Evolutionary conservation across 2,329 filamentous ascomycete species (phyloP), one percentile per base, ranked within the genome.

Genomic region (Talaromyces amestolkiae): DNA sequence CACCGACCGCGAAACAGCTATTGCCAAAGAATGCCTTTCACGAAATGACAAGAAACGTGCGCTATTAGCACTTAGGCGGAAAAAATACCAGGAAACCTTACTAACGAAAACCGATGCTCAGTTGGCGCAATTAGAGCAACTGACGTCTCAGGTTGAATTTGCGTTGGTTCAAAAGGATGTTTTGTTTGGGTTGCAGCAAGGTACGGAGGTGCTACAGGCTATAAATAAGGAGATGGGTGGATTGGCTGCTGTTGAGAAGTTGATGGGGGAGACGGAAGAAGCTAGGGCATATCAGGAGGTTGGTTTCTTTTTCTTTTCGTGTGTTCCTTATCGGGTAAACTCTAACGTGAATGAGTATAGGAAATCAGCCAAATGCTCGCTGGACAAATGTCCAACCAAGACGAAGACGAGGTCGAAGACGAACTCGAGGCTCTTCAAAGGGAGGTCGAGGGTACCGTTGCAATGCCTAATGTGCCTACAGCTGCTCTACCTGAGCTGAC

Each of bases 391-490:
- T 92, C 93, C 15, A 95, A 93, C 74, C 91, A 96, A 73, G 95
- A 99, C 78, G 95, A 99, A 78, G 94, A 98, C 74, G 95, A 97
- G 74, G 95, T 99, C 39, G 95, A 99, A 76, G 93, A 97, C 74
- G 95, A 99, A 80, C 83, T 99, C 61, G 92, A 91, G 64, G 89
- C 89, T 1, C 83, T 99, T 69, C 91, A 93, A 77, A 83, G 82
- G 47, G 88, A 93, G 73, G 76, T 87, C 35, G 69, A 72, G 27
- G 76, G 75, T 8, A 68, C 71, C 41, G 60, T 47, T 19, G 70
- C 73, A 19, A 69, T 82, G 27, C 80, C 81, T 11, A 73, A 76
- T 68, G 75, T 70, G n/a, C 80, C 80, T 15, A 73, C 70, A n/a
- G 70, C 74, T 4, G 68, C 71, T 37, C 69, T 76, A 7, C 73